Evolutionary conservation across 352 stramenopile species (phyloP).

Genomic region (Discostella stelligera): DNA sequence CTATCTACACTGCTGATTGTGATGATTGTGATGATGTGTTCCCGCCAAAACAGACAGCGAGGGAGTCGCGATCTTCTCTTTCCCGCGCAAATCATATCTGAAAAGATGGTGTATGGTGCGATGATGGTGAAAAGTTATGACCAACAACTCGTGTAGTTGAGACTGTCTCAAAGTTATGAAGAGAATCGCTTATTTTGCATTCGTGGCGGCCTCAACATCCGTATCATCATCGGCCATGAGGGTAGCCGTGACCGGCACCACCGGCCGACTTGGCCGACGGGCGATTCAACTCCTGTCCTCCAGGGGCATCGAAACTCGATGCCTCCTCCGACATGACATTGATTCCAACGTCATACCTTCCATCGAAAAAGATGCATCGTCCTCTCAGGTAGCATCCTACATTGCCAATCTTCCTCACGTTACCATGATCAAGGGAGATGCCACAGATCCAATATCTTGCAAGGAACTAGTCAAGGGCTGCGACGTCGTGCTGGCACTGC

Average conservation of each 20-base stretch:
- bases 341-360: slow-evolving; percentile 24
- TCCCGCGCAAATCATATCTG: too few relatives aligned
- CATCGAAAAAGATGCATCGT: slow-evolving; percentile 23
- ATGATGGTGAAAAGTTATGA: too few relatives aligned
- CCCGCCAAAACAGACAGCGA: too few relatives aligned
- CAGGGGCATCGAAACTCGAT: slow-evolving; percentile 38
- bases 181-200: not conserved
- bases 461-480: slow-evolving; percentile 54
- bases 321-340: slow-evolving; percentile 55
- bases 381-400: slow-evolving; percentile 37
- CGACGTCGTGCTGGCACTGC: slow-evolving; percentile 37
- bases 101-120: too few relatives aligned
- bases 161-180: slow-evolving; percentile 1
- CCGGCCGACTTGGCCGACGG: slow-evolving; percentile 27
- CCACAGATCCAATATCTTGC: slow-evolving; percentile 33
- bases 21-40: too few relatives aligned
- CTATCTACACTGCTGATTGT: too few relatives aligned
- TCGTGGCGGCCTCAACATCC: not conserved
- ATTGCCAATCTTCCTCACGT: slow-evolving; percentile 39
- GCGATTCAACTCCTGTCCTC: slow-evolving; percentile 45
- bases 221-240: slow-evolving; percentile 17
- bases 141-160: too few relatives aligned
- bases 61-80: too few relatives aligned
- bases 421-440: slow-evolving; percentile 53
- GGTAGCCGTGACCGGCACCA: slow-evolving; percentile 33